A percentile compares a stretch with the other conserved stretches of the same genome.
phyloP scores from a whole-genome alignment of 2,329 filamentous ascomycete species.

The Xylariaceae sp. region DNA sequence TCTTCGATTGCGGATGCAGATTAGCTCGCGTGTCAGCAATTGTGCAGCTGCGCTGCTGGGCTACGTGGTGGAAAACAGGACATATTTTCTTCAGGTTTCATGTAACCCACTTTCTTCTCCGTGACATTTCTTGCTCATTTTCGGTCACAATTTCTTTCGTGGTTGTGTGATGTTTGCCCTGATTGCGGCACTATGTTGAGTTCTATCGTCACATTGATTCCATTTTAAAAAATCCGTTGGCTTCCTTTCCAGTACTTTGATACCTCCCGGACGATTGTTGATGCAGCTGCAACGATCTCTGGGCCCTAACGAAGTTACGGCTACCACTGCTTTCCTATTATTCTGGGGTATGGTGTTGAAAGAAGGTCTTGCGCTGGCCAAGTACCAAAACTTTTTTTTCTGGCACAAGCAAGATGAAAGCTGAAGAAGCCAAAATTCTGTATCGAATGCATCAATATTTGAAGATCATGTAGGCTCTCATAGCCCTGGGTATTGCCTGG shows the following conservation, averaged over 20 bases:
- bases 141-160: conserved; percentile 37
- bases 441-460: conserved; percentile 22
- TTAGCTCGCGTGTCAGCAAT: conserved; percentile 21
- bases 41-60: conserved; percentile 10
- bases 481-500: conserved; percentile 20
- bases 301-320: conserved; percentile 39
- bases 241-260: conserved; percentile 41
- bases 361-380: conserved; percentile 21
- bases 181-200: conserved; percentile 27
- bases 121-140: conserved; percentile 33
- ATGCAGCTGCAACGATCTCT: conserved; percentile 37
- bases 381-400: conserved; percentile 19
- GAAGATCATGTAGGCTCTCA: conserved; percentile 18
- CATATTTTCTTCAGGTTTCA: conserved; percentile 31
- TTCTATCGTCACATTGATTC: conserved; percentile 34
- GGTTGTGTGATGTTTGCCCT: conserved; percentile 36
- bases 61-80: conserved; percentile 23
- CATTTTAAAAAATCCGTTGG: conserved; percentile 40
- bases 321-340: conserved; percentile 19
- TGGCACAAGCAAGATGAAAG: conserved; percentile 14
- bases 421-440: conserved; percentile 24
- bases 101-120: conserved; percentile 37
- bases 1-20: conserved; percentile 20
- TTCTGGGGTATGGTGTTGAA: conserved; percentile 16
- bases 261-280: conserved; percentile 43